Base-by-base conservation (phyloP, 192 early-diverging fungal genomes). In the Spinellus fusiger region DNA sequence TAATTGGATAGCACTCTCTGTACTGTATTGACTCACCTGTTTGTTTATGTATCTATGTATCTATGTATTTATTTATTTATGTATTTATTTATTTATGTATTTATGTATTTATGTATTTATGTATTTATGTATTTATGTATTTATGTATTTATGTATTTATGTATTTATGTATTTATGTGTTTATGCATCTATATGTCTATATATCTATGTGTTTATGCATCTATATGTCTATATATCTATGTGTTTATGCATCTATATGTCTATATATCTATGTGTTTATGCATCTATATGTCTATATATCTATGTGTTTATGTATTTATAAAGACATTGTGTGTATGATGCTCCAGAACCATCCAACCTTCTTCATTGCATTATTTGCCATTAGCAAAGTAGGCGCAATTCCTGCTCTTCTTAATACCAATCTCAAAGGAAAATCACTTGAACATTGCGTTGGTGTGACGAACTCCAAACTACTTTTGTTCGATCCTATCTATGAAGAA, bases 401-500 rank as follows among this genome's bases (percentile, higher is more conserved):
- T 0, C 67, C 78, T 3, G 81, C 81, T 18, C 75, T 86, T 35
- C 77, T 88, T 66, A 88, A 88, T 75, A 80, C 69, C 54, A 78
- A 85, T 50, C 64, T 85, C 31, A 46, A 68, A 12, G 77, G 73
- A 0, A 49, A 65, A 13, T 61, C 71, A 0, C 54, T 81, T 10
- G 12, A 73, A 9, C 74, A 81, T 50, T 74, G 70, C 10, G 56
- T 81, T 38, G 74, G 70, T 31, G 59, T 75, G 3, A 62, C 67
- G 32, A 58, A 68, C 5, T 57, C 80, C 23, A 74, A 65, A 2
- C 31, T 80, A 9, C 61, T 80, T 12, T 35, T 80, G 5, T 77
- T 80, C 61, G 78, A 80, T 34, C 73, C 66, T 4, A 57, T 70
- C 9, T 60, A 69, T 25, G 66, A 59, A 25, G 50, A 48, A 2